Evolutionary conservation across 2,329 filamentous ascomycete genomes (phyloP).

Genomic region (Calonectria hawksworthii): DNA sequence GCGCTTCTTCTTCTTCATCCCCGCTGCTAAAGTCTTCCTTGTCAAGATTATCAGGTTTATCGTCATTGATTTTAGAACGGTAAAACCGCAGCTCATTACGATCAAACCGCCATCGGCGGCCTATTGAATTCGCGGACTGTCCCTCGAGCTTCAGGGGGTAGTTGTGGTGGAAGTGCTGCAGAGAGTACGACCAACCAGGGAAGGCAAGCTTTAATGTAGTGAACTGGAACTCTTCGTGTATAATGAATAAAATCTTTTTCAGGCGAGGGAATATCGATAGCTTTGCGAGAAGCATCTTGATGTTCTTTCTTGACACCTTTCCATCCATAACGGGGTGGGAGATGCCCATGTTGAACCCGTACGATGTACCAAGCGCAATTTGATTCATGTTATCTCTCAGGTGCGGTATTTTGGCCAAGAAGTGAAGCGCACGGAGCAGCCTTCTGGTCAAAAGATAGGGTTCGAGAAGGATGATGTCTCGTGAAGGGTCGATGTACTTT

Average conservation of each 20-base stretch:
- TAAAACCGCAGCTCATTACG: conserved; percentile 32
- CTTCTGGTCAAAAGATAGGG: conserved; percentile 35
- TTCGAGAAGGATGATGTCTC: conserved; percentile 37
- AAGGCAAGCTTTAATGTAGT: conserved; percentile 9
- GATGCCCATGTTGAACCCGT: conserved; percentile 40
- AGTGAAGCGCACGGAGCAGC: conserved; percentile 34
- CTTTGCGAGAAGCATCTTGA: conserved; percentile 35
- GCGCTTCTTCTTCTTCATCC: conserved; percentile 30
- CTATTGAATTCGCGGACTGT: conserved; percentile 17
- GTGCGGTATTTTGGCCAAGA: conserved; percentile 33
- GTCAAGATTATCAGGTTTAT: conserved; percentile 20
- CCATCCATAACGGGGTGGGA: conserved; percentile 35
- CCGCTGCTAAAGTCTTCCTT: conserved; percentile 16
- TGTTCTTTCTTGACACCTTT: conserved; percentile 39
- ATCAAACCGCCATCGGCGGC: conserved; percentile 26
- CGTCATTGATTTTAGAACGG: conserved; percentile 25
- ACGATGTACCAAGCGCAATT: conserved; percentile 39
- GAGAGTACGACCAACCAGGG: conserved; percentile 24
- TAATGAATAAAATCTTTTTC: conserved; percentile 33
- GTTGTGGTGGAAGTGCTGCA: conserved; percentile 33
- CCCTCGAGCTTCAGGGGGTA: conserved; percentile 29
- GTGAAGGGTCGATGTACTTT: conserved; percentile 34
- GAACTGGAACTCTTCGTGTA: conserved; percentile 38
- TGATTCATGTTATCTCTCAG: conserved; percentile 33
- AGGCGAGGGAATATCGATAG: conserved; percentile 30